phyloP scores from a whole-genome alignment of 2,329 filamentous ascomycete species.

The Pseudogymnoascus sp. region DNA sequence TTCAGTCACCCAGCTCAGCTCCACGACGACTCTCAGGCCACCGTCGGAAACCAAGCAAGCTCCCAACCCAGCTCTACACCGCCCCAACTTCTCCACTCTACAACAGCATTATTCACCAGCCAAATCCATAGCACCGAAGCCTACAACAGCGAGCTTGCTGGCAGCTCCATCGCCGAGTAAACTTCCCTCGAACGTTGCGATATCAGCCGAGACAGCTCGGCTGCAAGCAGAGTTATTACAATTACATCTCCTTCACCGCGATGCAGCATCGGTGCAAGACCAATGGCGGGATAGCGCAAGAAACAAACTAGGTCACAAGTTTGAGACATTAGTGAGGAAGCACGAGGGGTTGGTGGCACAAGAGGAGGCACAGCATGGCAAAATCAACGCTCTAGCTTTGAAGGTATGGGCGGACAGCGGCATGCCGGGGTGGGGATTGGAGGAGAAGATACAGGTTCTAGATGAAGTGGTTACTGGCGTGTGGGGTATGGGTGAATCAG shows the following conservation, averaged over 20 bases:
- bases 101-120: constrained; percentile 61
- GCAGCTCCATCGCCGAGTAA: constrained; percentile 54
- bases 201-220: constrained; percentile 47
- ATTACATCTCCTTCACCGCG: constrained; percentile 53
- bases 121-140: constrained; percentile 52
- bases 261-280: constrained; percentile 34
- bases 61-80: constrained; percentile 16
- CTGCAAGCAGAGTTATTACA: constrained; percentile 58
- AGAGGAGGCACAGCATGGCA: constrained; percentile 41
- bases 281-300: constrained; percentile 51
- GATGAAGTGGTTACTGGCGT: constrained; percentile 48
- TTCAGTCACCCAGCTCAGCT: constrained; percentile 18
- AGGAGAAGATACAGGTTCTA: constrained; percentile 49
- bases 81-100: constrained; percentile 44
- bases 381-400: constrained; percentile 42
- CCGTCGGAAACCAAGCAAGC: constrained; percentile 10
- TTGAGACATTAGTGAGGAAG: constrained; percentile 29
- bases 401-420: constrained; percentile 38
- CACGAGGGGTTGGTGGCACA: constrained; percentile 33
- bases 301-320: constrained; percentile 37
- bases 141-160: constrained; percentile 47
- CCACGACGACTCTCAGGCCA: constrained; percentile 17
- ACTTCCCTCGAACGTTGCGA: constrained; percentile 49
- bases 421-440: constrained; percentile 33
- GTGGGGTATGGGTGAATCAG: constrained; percentile 47